These are phyloP conservation scores for Caryopteris hybrid DNA, from an alignment of 305 asterid species.

Conservation along the genomic window DNA sequence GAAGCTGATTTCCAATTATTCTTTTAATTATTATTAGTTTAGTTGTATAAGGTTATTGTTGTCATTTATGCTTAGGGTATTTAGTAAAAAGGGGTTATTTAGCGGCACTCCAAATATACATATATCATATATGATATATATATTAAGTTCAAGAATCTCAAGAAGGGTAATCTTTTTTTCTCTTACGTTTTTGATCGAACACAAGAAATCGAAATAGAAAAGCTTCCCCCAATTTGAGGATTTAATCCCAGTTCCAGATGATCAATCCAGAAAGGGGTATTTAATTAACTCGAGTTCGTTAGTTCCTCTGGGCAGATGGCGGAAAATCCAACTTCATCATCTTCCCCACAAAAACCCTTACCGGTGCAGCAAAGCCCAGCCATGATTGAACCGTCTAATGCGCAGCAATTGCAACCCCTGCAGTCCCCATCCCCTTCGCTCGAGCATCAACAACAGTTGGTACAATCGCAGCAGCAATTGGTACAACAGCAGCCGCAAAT, in stretches of 20 bases:
- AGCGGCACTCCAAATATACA: too few relatives aligned
- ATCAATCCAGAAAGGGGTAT: background rate
- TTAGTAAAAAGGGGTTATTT: too few relatives aligned
- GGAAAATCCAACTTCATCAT: constrained; percentile 49
- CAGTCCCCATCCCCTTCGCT: constrained; percentile 46
- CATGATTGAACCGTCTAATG: constrained; percentile 44
- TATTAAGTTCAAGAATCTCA: background rate
- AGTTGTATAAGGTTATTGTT: too few relatives aligned
- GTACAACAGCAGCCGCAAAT: constrained; percentile 33
- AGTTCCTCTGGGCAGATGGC: constrained; percentile 34
- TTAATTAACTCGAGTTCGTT: background rate
- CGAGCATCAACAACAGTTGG: constrained; percentile 35
- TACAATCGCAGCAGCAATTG: constrained; percentile 24
- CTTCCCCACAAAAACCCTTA: constrained; percentile 55
- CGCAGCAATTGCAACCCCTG: constrained; percentile 44
- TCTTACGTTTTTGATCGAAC: constrained; percentile 4
- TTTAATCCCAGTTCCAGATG: constrained; percentile 8
- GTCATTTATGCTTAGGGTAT: too few relatives aligned
- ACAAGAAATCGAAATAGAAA: background rate
- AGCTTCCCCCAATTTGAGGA: constrained; percentile 10
- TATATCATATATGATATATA: too few relatives aligned
- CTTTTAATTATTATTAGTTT: too few relatives aligned
- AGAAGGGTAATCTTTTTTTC: background rate
- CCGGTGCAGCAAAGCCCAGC: constrained; percentile 38
- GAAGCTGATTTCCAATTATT: too few relatives aligned